A percentile compares a stretch with the other conserved stretches of the same genome.
Conservation (phyloP, 2,329 filamentous ascomycete genomes). For the Talaromyces funiculosus region DNA sequence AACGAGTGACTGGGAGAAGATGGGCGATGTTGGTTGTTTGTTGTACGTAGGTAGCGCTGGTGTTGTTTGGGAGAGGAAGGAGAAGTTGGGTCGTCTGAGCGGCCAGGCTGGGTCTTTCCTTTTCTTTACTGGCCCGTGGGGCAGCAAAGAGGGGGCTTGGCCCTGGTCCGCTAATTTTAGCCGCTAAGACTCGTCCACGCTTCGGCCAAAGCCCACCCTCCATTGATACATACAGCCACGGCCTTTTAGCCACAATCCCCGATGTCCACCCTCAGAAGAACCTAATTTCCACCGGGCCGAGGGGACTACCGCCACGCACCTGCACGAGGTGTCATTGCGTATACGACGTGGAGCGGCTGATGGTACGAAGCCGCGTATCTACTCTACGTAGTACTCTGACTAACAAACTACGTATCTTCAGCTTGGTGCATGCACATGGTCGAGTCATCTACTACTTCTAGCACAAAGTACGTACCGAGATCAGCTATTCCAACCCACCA, state of each 20-base stretch:
- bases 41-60: not conserved
- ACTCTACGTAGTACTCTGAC: not conserved
- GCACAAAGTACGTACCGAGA: not conserved
- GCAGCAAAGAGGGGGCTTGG: not conserved
- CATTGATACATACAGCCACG: not conserved
- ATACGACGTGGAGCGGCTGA: not conserved
- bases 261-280: not conserved
- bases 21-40: not conserved
- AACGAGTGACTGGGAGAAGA: conserved; percentile 2
- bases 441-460: not conserved
- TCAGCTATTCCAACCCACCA: too few relatives aligned
- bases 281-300: not conserved
- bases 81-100: not conserved
- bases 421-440: not conserved
- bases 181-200: not conserved
- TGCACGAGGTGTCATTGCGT: not conserved
- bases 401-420: not conserved
- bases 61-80: not conserved
- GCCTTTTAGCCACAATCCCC: not conserved
- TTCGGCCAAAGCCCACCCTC: not conserved
- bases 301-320: not conserved
- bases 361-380: not conserved
- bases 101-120: not conserved
- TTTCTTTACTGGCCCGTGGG: not conserved
- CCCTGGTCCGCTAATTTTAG: not conserved